phyloP scores from a whole-genome alignment of 2,329 filamentous ascomycete species.

The Aureobasidium pullulans region DNA sequence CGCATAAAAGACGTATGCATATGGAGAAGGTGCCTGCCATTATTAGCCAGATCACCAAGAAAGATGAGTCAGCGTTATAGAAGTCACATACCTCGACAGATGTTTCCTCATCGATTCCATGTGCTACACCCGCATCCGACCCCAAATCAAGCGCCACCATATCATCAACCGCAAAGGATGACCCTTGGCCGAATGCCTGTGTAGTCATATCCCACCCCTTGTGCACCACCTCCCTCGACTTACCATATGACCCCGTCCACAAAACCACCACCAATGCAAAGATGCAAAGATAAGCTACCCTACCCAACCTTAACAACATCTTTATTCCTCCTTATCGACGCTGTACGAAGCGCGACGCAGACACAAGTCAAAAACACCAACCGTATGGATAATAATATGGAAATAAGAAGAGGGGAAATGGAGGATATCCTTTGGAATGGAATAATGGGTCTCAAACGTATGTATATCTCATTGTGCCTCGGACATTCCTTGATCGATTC shows the following conservation, averaged over 20 bases:
- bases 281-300: neutral
- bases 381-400: too few relatives aligned
- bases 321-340: too few relatives aligned
- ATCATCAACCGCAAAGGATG: neutral
- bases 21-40: constrained; percentile 7
- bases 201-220: neutral
- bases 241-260: neutral
- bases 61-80: neutral
- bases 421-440: too few relatives aligned
- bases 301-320: neutral
- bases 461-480: too few relatives aligned
- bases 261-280: neutral
- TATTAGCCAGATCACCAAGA: neutral
- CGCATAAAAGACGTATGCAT: constrained; percentile 26
- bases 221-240: neutral
- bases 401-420: too few relatives aligned
- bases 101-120: too few relatives aligned
- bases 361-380: too few relatives aligned
- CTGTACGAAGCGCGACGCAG: neutral
- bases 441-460: too few relatives aligned
- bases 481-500: too few relatives aligned
- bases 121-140: too few relatives aligned
- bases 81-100: too few relatives aligned
- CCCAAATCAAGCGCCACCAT: neutral
- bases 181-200: neutral